These are phyloP conservation scores for Myriosclerotinia curreyana DNA, from an alignment of 2,329 filamentous ascomycete species.

Conservation along the genomic window DNA sequence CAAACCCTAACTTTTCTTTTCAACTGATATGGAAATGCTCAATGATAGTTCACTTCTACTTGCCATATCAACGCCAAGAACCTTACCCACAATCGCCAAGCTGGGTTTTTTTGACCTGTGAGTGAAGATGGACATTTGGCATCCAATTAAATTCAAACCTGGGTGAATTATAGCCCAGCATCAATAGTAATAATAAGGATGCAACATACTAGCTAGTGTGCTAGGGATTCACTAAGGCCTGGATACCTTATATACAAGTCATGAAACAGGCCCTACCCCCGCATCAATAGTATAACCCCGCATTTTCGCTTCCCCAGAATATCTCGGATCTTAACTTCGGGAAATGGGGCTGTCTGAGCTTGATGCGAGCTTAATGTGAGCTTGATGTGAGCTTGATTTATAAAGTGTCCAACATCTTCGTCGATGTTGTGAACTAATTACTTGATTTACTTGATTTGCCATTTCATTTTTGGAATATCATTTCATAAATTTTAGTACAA, in stretches of 20 bases:
- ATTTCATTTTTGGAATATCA: background rate
- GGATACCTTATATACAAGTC: background rate
- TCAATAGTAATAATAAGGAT: too few species aligned
- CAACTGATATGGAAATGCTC: too few species aligned
- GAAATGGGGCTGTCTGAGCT: background rate
- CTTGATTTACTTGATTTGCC: background rate
- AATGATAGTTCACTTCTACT: background rate
- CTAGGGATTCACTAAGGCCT: too few species aligned
- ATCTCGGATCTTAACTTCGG: background rate
- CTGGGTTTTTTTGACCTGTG: background rate
- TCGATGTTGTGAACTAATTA: too few species aligned
- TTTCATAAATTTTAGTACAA: background rate
- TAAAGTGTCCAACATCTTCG: background rate
- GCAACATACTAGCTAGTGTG: too few species aligned
- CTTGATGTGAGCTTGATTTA: background rate
- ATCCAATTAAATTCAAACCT: too few species aligned
- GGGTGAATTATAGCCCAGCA: too few species aligned
- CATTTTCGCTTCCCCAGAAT: constrained; percentile 7
- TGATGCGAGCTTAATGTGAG: background rate
- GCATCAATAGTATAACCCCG: background rate
- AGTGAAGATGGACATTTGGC: background rate
- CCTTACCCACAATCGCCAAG: background rate
- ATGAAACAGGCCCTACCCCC: too few species aligned
- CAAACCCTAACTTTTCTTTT: too few species aligned
- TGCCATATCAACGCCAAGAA: background rate